These are phyloP conservation scores for Xylariaceae sp. DNA, from an alignment of 2,329 filamentous ascomycete genomes.

Conservation along the genomic window DNA sequence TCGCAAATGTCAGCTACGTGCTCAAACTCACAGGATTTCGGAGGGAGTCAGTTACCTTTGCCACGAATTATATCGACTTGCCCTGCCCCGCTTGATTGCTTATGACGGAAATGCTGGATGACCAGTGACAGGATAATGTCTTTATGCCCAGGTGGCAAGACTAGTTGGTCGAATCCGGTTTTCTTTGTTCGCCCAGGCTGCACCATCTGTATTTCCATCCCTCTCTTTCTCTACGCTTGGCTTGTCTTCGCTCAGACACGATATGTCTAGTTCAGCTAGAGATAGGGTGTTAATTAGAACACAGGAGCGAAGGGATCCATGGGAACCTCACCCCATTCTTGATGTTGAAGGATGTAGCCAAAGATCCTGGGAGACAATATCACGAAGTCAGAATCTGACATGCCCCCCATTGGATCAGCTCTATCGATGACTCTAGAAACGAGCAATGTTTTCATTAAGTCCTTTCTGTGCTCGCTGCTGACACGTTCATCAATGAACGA, in stretches of 20 bases:
- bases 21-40: no score
- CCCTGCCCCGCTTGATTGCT: conserved; percentile 17
- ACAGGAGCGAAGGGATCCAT: no score
- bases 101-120: conserved; percentile 29
- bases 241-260: conserved; percentile 4
- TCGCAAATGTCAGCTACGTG: no score
- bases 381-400: not conserved
- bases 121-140: conserved; percentile 28
- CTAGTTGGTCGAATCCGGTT: conserved; percentile 24
- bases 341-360: conserved; percentile 29
- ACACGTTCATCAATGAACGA: not conserved
- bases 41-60: conserved; percentile 23
- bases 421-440: no score
- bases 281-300: no score
- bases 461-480: no score
- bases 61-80: conserved; percentile 29
- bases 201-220: no score
- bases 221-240: no score
- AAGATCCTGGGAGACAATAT: conserved; percentile 31
- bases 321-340: conserved; percentile 33
- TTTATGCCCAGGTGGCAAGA: conserved; percentile 22
- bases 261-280: conserved; percentile 12
- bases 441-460: no score
- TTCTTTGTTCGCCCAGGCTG: not conserved
- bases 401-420: no score